Evolutionary conservation across 768 basidiomycete species (phyloP).

Genomic region (Sporobolomyces pararoseus): DNA sequence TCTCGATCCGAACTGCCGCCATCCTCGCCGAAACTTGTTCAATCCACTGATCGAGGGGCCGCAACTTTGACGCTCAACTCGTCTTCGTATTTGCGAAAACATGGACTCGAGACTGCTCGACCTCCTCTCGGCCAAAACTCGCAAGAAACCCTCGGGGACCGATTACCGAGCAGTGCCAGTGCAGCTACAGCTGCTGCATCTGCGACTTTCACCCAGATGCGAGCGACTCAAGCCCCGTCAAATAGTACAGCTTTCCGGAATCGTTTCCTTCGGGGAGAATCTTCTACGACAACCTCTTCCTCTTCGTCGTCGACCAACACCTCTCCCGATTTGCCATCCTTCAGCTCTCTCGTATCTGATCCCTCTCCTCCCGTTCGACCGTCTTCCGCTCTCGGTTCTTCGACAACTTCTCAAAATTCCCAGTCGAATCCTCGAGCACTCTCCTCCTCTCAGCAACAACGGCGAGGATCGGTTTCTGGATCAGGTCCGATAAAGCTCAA

Average conservation of each 20-base stretch:
- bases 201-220: conserved; percentile 12
- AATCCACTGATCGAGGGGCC: conserved; percentile 12
- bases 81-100: conserved; percentile 1
- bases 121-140: conserved; percentile 8
- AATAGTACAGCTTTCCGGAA: conserved; percentile 34
- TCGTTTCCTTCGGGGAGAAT: conserved; percentile 28
- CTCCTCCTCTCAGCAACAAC: not conserved
- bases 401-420: not conserved
- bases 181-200: not conserved
- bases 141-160: not conserved
- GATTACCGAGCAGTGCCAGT: not conserved
- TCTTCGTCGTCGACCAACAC: not conserved
- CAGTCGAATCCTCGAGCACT: not conserved
- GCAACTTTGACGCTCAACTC: conserved; percentile 28
- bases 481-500: conserved; percentile 16
- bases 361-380: not conserved
- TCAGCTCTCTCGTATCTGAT: not conserved
- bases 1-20: conserved; percentile 37
- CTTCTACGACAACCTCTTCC: not conserved
- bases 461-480: not conserved
- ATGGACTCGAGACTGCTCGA: conserved; percentile 6
- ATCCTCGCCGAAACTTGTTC: conserved; percentile 26
- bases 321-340: conserved; percentile 20
- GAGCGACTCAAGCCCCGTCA: conserved; percentile 14
- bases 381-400: not conserved